These are phyloP conservation scores for Lentithecium fluviatile DNA, from an alignment of 495 filamentous ascomycete genomes.

Conservation along the genomic window DNA sequence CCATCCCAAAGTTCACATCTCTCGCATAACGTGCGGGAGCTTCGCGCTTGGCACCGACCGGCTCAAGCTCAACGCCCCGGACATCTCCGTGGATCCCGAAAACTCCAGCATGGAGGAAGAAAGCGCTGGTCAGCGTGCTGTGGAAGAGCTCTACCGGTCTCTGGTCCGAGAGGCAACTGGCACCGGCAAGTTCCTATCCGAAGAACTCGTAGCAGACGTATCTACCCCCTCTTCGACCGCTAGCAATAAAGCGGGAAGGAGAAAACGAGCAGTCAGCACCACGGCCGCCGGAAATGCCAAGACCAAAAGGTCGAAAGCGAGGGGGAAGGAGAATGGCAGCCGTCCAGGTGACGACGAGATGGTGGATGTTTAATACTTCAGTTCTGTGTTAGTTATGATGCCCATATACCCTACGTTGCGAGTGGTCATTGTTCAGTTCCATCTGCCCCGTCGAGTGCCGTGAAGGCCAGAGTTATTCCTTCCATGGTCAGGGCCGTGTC, in stretches of 20 bases:
- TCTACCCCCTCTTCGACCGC: constrained; percentile 14
- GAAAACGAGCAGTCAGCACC: constrained; percentile 22
- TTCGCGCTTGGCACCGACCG: constrained; percentile 37
- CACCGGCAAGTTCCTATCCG: constrained; percentile 23
- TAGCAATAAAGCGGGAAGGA: not conserved
- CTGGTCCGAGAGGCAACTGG: constrained; percentile 32
- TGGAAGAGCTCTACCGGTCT: constrained; percentile 25
- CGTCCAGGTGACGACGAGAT: no score
- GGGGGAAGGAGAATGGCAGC: constrained; percentile 18
- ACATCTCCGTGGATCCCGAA: not conserved
- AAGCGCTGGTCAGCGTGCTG: constrained; percentile 19
- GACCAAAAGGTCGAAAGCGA: constrained; percentile 11
- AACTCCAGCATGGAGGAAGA: not conserved
- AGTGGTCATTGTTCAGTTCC: no score
- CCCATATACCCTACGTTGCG: no score
- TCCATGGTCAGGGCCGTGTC: no score
- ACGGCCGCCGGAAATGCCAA: not conserved
- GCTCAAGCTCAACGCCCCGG: constrained; percentile 30
- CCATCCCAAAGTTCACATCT: constrained; percentile 33
- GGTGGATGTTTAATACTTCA: no score
- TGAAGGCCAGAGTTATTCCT: no score
- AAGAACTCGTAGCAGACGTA: not conserved
- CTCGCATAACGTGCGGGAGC: constrained; percentile 33
- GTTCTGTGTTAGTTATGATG: no score
- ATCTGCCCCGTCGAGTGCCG: no score